Conservation (phyloP, 345 rosid genomes). For the Linum tenue region DNA sequence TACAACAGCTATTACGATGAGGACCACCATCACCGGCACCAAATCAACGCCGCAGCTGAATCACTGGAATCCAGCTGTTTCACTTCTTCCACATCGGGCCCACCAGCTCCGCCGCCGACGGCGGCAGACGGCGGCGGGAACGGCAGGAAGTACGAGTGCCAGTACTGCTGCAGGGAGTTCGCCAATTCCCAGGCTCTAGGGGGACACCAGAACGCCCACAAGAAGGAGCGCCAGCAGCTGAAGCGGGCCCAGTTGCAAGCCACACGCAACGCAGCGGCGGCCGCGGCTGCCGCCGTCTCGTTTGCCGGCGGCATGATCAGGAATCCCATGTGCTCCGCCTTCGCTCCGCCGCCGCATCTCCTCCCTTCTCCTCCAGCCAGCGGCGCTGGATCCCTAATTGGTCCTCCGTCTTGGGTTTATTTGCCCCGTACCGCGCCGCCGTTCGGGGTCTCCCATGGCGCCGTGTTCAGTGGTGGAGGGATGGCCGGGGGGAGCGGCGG, state of each 20-base stretch:
- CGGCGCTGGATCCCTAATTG: constrained; percentile 26
- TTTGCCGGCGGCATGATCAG: constrained; percentile 38
- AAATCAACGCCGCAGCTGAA: constrained; percentile 13
- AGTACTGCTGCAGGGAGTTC: constrained; percentile 78
- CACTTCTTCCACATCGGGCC: constrained; percentile 5
- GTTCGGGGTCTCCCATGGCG: constrained; percentile 66
- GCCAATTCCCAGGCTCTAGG: constrained; percentile 94
- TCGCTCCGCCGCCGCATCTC: constrained; percentile 45
- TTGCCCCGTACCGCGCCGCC: constrained; percentile 61
- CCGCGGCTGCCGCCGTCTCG: constrained; percentile 26
- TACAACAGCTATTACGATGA: background rate
- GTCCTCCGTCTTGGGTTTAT: constrained; percentile 68
- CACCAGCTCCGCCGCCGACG: background rate
- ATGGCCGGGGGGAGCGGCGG: constrained; percentile 1
- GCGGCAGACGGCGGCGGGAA: constrained; percentile 2
- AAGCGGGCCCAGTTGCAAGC: constrained; percentile 92
- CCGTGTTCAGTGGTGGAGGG: constrained; percentile 17
- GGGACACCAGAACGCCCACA: constrained; percentile 99
- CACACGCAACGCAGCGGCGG: constrained; percentile 25
- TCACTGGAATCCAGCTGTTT: constrained; percentile 24
- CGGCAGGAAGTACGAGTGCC: constrained; percentile 71
- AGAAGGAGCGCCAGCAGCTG: constrained; percentile 85
- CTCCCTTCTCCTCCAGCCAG: constrained; percentile 37
- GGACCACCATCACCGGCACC: background rate
- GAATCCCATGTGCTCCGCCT: constrained; percentile 50